Conservation (phyloP, 1,284 basidiomycete genomes). For the Schizopora paradoxa region DNA sequence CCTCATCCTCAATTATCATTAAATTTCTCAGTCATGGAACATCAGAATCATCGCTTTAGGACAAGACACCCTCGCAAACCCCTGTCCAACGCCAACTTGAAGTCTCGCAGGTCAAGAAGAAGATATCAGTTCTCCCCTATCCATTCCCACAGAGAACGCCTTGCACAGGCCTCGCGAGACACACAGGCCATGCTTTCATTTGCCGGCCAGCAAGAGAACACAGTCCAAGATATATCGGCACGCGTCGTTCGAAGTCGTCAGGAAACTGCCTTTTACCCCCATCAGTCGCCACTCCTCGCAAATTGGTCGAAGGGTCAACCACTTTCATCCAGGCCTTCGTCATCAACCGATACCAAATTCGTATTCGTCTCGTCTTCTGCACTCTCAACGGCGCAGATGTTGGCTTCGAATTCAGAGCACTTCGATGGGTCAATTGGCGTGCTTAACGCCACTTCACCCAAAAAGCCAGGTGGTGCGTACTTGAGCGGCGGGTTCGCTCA, state of each 20-base stretch:
- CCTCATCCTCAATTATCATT: no score
- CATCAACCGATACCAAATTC: conserved; percentile 4
- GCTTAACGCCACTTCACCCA: conserved; percentile 13
- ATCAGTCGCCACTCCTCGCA: conserved; percentile 14
- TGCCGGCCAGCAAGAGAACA: conserved; percentile 11
- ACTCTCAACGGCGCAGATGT: conserved; percentile 10
- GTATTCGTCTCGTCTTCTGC: conserved; percentile 9
- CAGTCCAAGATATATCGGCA: conserved; percentile 10
- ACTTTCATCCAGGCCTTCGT: background rate
- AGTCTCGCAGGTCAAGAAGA: no score
- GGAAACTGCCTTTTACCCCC: conserved; percentile 14
- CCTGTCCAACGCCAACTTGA: no score
- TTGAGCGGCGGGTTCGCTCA: conserved; percentile 13
- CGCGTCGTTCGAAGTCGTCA: conserved; percentile 3
- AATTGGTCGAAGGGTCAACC: conserved; percentile 6
- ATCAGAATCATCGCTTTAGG: no score
- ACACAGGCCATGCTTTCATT: conserved; percentile 11
- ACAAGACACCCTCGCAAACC: no score
- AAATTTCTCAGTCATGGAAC: no score
- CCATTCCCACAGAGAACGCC: conserved; percentile 8
- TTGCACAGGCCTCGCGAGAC: conserved; percentile 11
- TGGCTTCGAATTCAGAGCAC: background rate
- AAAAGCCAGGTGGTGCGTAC: conserved; percentile 14
- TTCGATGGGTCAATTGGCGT: conserved; percentile 6
- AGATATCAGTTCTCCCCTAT: no score